Percentiles rank a stretch among this genome's conserved stretches.
phyloP scores from a whole-genome alignment of 352 stramenopile species.

The Phytophthora kernoviae region DNA sequence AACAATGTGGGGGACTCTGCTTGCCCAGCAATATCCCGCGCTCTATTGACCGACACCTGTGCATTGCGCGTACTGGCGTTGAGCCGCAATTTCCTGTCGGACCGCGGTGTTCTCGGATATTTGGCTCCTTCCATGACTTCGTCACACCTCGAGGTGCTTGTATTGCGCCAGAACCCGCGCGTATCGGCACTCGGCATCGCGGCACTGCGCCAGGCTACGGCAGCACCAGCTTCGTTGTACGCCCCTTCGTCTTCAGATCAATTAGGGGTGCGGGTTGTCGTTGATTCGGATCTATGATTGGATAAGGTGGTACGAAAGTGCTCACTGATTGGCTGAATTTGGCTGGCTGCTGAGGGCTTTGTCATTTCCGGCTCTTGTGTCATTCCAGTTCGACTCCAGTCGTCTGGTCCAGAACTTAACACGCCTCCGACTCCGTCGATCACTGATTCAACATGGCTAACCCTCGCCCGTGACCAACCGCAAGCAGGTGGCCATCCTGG shows the following conservation, averaged over 20 bases:
- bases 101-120: constrained; percentile 55
- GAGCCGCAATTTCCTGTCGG: constrained; percentile 56
- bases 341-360: constrained; percentile 18
- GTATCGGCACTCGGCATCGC: constrained; percentile 41
- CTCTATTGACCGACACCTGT: constrained; percentile 31
- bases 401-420: constrained; percentile 33
- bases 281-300: constrained; percentile 41
- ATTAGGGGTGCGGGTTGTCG: constrained; percentile 17
- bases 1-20: constrained; percentile 69
- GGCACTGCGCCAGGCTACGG: constrained; percentile 28
- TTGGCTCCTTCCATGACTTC: constrained; percentile 50
- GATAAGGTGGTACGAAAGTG: constrained; percentile 16
- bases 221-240: not conserved
- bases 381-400: not conserved
- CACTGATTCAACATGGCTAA: constrained; percentile 56
- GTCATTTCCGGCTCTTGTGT: constrained; percentile 2
- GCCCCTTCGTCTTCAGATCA: constrained; percentile 2
- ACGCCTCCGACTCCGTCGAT: constrained; percentile 19
- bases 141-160: constrained; percentile 55
- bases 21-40: constrained; percentile 39
- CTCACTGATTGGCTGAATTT: constrained; percentile 31
- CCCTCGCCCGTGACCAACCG: constrained; percentile 87
- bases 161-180: constrained; percentile 49
- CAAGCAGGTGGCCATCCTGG: constrained; percentile 98
- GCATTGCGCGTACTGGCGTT: constrained; percentile 55